Conservation (phyloP, 306 rosid species). For the Casuarina equisetifolia region DNA sequence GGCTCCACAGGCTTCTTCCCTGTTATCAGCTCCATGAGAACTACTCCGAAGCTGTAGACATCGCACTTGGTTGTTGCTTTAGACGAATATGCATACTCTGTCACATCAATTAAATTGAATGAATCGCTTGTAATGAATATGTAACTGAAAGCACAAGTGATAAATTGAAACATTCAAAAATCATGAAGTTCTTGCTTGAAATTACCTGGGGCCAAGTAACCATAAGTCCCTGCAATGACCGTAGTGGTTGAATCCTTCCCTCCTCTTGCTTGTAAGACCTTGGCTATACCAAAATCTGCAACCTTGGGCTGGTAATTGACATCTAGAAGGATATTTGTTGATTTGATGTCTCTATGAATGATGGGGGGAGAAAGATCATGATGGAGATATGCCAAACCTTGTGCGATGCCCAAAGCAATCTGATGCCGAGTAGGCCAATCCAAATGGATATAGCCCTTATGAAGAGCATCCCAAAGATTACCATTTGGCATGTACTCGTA, state of each 20-base stretch:
- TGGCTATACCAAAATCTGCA: conserved; percentile 96
- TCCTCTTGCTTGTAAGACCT: conserved; percentile 89
- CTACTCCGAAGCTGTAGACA: conserved; percentile 93
- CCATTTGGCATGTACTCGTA: conserved; percentile 96
- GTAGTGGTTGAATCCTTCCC: conserved; percentile 87
- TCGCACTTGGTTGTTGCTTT: conserved; percentile 92
- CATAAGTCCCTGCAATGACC: conserved; percentile 88
- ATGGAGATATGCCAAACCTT: conserved; percentile 93
- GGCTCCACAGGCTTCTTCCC: conserved; percentile 89
- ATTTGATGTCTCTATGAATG: conserved; percentile 87
- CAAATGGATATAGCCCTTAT: conserved; percentile 64
- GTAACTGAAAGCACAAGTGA: not conserved
- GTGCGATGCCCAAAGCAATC: conserved; percentile 81
- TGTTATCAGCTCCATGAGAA: conserved; percentile 84
- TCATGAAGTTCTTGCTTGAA: not conserved
- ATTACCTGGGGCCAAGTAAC: conserved; percentile 93
- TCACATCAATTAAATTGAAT: conserved; percentile 21
- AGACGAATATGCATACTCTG: conserved; percentile 89
- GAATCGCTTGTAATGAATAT: not conserved
- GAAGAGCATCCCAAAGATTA: conserved; percentile 91
- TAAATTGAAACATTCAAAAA: not conserved
- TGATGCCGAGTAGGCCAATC: conserved; percentile 89
- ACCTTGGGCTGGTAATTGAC: conserved; percentile 83
- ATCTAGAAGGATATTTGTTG: conserved; percentile 84
- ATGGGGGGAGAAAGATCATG: conserved; percentile 81